These are phyloP conservation scores for Lipomyces chichibuensis DNA, from an alignment of 805 yeast species.

Conservation along the genomic window DNA sequence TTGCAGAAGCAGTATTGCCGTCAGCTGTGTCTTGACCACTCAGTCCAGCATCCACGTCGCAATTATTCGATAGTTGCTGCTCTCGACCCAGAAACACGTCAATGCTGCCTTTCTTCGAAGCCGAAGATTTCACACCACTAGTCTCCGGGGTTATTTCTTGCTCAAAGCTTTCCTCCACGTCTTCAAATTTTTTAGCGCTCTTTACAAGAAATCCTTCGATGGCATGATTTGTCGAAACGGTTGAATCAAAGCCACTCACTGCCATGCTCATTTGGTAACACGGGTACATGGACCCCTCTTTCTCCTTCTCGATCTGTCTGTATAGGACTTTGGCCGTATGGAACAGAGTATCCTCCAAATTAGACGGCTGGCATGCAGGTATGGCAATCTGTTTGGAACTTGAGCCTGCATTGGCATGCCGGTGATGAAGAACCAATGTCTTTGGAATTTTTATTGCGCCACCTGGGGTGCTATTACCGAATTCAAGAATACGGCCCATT, in stretches of 20 bases:
- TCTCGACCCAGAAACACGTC: neutral
- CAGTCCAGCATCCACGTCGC: neutral
- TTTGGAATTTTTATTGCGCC: conserved; percentile 54
- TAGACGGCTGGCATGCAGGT: conserved; percentile 21
- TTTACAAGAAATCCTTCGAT: conserved; percentile 15
- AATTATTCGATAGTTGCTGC: neutral
- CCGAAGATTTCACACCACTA: neutral
- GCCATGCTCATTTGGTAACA: conserved; percentile 18
- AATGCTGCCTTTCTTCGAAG: neutral
- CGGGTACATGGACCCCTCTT: conserved; percentile 22
- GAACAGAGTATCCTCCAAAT: conserved; percentile 16
- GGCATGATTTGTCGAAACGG: conserved; percentile 16
- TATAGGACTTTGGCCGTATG: conserved; percentile 38
- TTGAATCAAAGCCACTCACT: conserved; percentile 25
- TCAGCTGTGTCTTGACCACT: too few relatives aligned
- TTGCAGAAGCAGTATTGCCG: neutral
- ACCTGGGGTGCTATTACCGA: conserved; percentile 37
- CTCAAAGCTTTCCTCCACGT: neutral
- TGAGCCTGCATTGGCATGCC: conserved; percentile 23
- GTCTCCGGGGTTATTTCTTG: neutral
- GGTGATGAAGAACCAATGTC: conserved; percentile 51
- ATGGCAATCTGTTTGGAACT: conserved; percentile 38
- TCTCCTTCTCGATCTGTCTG: conserved; percentile 18
- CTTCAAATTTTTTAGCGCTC: neutral
- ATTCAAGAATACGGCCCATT: conserved; percentile 66